Evolutionary conservation across 768 basidiomycete genomes (phyloP).

Genomic region (Arthromyces matolae): DNA sequence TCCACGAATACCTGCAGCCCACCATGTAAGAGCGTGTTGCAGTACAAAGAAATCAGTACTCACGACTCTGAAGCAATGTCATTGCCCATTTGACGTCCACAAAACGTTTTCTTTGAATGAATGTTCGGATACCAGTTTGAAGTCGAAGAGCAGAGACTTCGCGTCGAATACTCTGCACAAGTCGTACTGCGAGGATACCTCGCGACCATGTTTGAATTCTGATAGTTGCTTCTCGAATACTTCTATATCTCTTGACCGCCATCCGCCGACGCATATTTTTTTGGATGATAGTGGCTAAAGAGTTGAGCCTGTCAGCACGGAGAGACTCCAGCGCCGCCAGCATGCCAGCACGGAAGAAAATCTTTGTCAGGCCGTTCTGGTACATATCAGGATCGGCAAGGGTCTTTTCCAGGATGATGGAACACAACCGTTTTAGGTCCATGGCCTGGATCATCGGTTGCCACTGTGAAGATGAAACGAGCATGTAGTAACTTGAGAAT

Average conservation of each 20-base stretch:
- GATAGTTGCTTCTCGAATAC: conserved; percentile 70
- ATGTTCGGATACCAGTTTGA: conserved; percentile 70
- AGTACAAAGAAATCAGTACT: conserved; percentile 30
- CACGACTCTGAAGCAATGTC: conserved; percentile 80
- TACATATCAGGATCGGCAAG: conserved; percentile 95
- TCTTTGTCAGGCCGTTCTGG: conserved; percentile 95
- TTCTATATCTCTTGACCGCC: conserved; percentile 76
- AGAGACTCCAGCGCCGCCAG: conserved; percentile 91
- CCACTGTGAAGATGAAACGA: conserved; percentile 86
- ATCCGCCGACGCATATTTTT: conserved; percentile 92
- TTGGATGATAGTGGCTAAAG: conserved; percentile 92
- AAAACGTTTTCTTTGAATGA: conserved; percentile 70
- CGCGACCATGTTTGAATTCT: conserved; percentile 95
- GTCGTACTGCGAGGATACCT: conserved; percentile 69
- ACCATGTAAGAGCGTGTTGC: neutral
- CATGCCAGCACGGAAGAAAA: conserved; percentile 99
- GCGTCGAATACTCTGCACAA: conserved; percentile 68
- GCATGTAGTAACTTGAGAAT: conserved; percentile 85
- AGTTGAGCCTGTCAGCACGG: conserved; percentile 82
- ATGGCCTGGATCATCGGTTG: conserved; percentile 77
- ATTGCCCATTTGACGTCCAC: conserved; percentile 57
- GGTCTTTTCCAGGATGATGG: conserved; percentile 77
- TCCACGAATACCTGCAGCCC: conserved; percentile 64
- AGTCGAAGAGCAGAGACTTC: conserved; percentile 73
- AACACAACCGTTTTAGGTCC: conserved; percentile 78